phyloP scores from a whole-genome alignment of 2,329 filamentous ascomycete species.

The Colletotrichum gigasporum region DNA sequence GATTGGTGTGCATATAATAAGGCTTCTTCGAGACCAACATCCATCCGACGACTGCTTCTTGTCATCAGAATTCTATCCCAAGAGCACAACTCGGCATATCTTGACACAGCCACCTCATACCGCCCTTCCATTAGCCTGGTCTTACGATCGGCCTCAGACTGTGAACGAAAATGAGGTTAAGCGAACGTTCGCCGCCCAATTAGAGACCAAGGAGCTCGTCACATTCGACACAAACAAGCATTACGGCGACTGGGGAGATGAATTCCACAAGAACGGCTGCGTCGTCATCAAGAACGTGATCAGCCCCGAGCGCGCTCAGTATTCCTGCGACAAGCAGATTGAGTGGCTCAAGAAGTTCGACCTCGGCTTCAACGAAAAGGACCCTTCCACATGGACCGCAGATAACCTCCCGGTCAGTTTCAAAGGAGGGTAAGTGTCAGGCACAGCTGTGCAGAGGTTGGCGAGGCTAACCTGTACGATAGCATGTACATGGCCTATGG shows the following conservation, averaged over 20 bases:
- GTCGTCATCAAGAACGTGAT: slow-evolving; percentile 51
- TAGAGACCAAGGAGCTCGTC: slow-evolving; percentile 37
- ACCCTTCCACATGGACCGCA: slow-evolving; percentile 50
- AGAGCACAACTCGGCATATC: no score
- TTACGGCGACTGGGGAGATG: slow-evolving; percentile 53
- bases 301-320: slow-evolving; percentile 45
- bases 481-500: slow-evolving; percentile 52
- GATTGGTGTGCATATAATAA: no score
- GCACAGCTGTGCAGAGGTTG: not conserved
- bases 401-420: slow-evolving; percentile 52
- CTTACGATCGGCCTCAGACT: slow-evolving; percentile 27
- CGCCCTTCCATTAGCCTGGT: no score
- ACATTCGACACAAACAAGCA: slow-evolving; percentile 35
- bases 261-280: slow-evolving; percentile 52
- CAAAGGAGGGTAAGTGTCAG: slow-evolving; percentile 43
- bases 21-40: no score
- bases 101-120: no score
- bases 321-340: slow-evolving; percentile 50
- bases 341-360: slow-evolving; percentile 53
- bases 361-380: slow-evolving; percentile 48
- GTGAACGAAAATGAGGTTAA: slow-evolving; percentile 5
- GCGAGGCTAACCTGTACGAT: not conserved
- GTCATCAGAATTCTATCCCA: no score
- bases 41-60: no score
- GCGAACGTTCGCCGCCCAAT: slow-evolving; percentile 32